These are phyloP conservation scores for Hymenoscyphus occultus DNA, from an alignment of 2,329 filamentous ascomycete genomes.

Conservation along the genomic window DNA sequence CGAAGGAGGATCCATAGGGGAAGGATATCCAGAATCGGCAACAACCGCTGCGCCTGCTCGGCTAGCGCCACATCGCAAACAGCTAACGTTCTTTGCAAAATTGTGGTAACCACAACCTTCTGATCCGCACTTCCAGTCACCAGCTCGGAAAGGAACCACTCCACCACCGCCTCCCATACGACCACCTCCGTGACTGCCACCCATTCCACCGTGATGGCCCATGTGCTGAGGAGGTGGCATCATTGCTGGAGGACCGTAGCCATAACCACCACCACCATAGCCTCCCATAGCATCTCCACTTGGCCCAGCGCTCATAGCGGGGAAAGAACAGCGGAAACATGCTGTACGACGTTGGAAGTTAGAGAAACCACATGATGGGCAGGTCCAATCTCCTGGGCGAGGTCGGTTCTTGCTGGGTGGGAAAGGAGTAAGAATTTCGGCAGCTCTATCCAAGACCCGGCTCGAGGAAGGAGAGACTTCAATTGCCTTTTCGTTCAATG, in stretches of 20 bases:
- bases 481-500: conserved; percentile 97
- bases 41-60: conserved; percentile 91
- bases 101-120: conserved; percentile 98
- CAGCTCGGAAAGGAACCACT: conserved; percentile 93
- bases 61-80: conserved; percentile 91
- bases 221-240: conserved; percentile 77
- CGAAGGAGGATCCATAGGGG: conserved; percentile 81
- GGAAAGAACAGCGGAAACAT: conserved; percentile 98
- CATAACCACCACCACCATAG: conserved; percentile 58
- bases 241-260: conserved; percentile 73
- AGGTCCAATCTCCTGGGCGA: conserved; percentile 97
- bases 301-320: conserved; percentile 80
- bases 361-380: conserved; percentile 96
- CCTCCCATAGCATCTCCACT: conserved; percentile 66
- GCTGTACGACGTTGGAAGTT: conserved; percentile 99
- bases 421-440: conserved; percentile 95
- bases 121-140: conserved; percentile 98
- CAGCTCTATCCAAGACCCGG: conserved; percentile 89
- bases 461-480: conserved; percentile 98
- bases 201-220: conserved; percentile 54
- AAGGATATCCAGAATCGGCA: conserved; percentile 87
- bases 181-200: conserved; percentile 55
- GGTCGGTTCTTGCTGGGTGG: conserved; percentile 98
- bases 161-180: conserved; percentile 79
- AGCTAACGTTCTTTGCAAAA: conserved; percentile 99